Base-by-base conservation (phyloP, 2,329 filamentous ascomycete species). In the Fusarium floridanum region DNA sequence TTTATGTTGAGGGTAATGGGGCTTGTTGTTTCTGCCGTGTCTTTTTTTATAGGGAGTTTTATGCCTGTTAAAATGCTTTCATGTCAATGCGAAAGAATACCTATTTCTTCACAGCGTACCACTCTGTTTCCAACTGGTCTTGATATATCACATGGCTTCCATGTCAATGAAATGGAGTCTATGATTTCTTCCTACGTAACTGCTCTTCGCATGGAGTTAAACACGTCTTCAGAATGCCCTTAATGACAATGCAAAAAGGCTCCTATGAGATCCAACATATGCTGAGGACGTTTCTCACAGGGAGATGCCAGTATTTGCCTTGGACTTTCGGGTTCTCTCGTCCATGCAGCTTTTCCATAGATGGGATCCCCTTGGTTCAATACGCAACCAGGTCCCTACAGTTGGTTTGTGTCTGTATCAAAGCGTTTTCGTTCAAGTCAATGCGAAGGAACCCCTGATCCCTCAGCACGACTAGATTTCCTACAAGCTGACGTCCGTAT, bases 1-100 rank as follows among this genome's bases (percentile, higher is more conserved):
- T 74, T 74, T 64, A 53, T 55, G 59, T 45, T 22, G 55, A 64
- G 24, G 61, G 57, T 45, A 71, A 64, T 62, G 32, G 66, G 48
- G n/a, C n/a, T 73, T 64, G 61, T 45, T 62, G 32, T 41, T 69
- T 45, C 36, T 34, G 48, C 20, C 61, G 53, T 55, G 64, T 68
- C 27, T 34, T 12, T 39, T 60, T 60, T 48, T 41, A 36, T 43
- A 27, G 61, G 53, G 43, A 57, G 68, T 50, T 50, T 62, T 55
- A 43, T 24, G 37, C 55, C 64, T 70, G 72, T 60, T 43, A 59
- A 61, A 72, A 72, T 29, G 27, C 36, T 32, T 68, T 62, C n/a
- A 59, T 65, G 59, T 45, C 29, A 43, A 62, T 34, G 32, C 45
- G n/a, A 63, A 67, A 16, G 10, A 48, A 39, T n/a, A 34, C 20